Evolutionary conservation across 345 rosid species (phyloP).

Genomic region (thale cress (Arabidopsis thaliana)): DNA sequence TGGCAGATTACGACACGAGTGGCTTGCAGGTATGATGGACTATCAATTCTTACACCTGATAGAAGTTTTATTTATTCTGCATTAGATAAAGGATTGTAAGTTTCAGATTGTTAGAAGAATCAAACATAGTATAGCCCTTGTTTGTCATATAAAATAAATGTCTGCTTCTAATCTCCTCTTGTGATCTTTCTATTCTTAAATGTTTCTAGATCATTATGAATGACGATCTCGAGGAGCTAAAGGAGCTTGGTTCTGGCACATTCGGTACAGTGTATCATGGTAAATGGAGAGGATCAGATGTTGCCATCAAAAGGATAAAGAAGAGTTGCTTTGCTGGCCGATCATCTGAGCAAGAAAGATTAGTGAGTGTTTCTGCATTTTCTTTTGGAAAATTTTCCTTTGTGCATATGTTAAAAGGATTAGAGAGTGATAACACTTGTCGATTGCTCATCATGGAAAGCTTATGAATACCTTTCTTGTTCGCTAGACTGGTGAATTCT

Average conservation of each 20-base stretch:
- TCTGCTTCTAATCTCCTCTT: slow-evolving; percentile 17
- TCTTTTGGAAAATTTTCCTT: not conserved
- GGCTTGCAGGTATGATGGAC: slow-evolving; percentile 71
- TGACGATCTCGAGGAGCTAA: slow-evolving; percentile 95
- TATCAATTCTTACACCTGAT: slow-evolving; percentile 6
- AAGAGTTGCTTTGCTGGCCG: slow-evolving; percentile 93
- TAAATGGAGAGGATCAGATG: slow-evolving; percentile 98
- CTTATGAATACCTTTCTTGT: slow-evolving; percentile 13
- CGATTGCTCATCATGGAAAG: not conserved
- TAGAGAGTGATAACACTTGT: not conserved
- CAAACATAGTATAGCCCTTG: not conserved
- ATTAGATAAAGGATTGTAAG: not conserved
- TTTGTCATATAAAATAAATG: not conserved
- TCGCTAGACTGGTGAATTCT: slow-evolving; percentile 80
- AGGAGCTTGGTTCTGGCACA: slow-evolving; percentile 93
- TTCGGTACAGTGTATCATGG: slow-evolving; percentile 99
- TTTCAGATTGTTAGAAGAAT: slow-evolving; percentile 25
- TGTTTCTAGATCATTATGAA: slow-evolving; percentile 71
- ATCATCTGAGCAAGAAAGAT: slow-evolving; percentile 93
- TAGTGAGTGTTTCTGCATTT: slow-evolving; percentile 58
- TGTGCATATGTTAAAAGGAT: slow-evolving; percentile 7
- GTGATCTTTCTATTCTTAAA: slow-evolving; percentile 10
- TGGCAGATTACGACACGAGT: slow-evolving; percentile 62
- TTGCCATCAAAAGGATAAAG: slow-evolving; percentile 93
- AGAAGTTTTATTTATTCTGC: slow-evolving; percentile 10